Conservation (phyloP, 1,284 basidiomycete genomes). For the Trichosporon coremiiforme region DNA sequence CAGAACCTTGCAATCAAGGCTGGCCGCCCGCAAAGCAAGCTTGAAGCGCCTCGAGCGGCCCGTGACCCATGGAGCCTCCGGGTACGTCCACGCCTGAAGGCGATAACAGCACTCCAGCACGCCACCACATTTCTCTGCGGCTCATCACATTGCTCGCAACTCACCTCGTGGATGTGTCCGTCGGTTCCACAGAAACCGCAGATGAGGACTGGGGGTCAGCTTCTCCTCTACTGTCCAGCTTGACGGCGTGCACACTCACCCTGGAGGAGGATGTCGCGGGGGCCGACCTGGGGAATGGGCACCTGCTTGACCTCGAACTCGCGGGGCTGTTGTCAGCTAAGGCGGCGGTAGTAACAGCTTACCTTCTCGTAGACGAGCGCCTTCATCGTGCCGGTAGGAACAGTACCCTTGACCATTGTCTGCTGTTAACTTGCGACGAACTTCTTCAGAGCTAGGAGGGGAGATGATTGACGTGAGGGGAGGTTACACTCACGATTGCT, state of each 20-base stretch:
- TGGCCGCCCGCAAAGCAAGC: too few relatives aligned
- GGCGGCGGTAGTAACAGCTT: constrained; percentile 23
- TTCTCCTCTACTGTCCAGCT: background rate
- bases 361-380: constrained; percentile 51
- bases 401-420: constrained; percentile 26
- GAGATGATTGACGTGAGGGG: background rate
- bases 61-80: too few relatives aligned
- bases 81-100: too few relatives aligned
- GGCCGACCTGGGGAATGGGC: constrained; percentile 64
- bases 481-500: background rate
- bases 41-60: too few relatives aligned
- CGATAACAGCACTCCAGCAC: background rate
- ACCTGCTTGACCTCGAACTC: constrained; percentile 67
- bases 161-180: constrained; percentile 66
- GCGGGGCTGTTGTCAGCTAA: constrained; percentile 59
- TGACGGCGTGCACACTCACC: constrained; percentile 53
- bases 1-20: background rate
- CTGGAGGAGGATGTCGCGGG: constrained; percentile 72
- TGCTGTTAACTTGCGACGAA: background rate
- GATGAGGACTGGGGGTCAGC: constrained; percentile 47
- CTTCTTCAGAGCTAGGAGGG: background rate
- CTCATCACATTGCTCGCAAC: background rate
- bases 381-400: constrained; percentile 43
- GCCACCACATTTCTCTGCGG: background rate
- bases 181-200: constrained; percentile 75